Base-by-base conservation (phyloP, 1,139 yeast species). In the Hansenula anomala region DNA sequence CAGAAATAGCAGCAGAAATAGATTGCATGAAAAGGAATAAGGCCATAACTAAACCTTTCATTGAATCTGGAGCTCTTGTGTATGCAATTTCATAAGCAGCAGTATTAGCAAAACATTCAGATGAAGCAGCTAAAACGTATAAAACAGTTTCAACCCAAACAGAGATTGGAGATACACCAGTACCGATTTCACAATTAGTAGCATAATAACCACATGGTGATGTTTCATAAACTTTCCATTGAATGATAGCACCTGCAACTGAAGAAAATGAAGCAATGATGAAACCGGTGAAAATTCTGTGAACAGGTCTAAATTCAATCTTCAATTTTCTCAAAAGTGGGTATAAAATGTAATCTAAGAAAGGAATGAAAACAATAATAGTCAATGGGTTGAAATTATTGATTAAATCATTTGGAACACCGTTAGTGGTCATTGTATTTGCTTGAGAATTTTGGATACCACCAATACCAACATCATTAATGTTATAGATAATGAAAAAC, bases 231-330 rank as follows among this genome's bases (percentile, higher is more conserved):
- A 87, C 79, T 55, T 67, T 69, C 52, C 77, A 75, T 65, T 87
- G 95, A 47, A 84, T 70, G 33, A 83, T 79, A 18, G 94, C 89
- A 36, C 95, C 90, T 57, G 82, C 78, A 23, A 80, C 74, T 80
- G 85, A 82, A 32, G 94, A 73, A 34, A 71, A 56, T 10, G 88
- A 60, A 37, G 80, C 87, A 45, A 83, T 69, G 61, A 80, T 60
- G 66, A 86, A 86, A 11, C 96, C 96, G 48, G 70, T 68, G 54
- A 73, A 68, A 50, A 87, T 86, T 60, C 84, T 80, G 44, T 87
- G 72, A 52, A 85, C 75, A 29, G 95, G 76, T 47, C 68, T 77
- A 56, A 79, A 75, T 14, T 78, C 75, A 33, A 82, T 75, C 55
- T 61, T 64, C 40, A 58, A 58, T 52, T 60, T 69, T 60, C 85